Conservation (phyloP, 345 rosid species). For the Carallia pectinifolia region DNA sequence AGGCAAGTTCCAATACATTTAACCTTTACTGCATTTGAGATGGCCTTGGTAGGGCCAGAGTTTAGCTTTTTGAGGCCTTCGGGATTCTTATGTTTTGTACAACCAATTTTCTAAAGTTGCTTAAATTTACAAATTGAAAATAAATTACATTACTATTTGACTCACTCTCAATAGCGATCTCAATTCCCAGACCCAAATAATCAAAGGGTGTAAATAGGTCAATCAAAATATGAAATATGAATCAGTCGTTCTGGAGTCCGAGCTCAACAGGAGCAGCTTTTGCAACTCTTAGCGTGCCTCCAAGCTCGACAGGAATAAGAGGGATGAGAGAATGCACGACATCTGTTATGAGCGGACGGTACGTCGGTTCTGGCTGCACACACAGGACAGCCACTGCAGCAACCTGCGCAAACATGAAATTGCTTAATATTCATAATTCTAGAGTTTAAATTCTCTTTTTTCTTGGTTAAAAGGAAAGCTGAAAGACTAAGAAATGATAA, state of each 20-base stretch:
- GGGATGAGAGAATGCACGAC: slow-evolving; percentile 90
- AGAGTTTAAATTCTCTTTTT: too few species aligned
- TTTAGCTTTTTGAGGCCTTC: neutral
- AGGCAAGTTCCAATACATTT: neutral
- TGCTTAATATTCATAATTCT: too few species aligned
- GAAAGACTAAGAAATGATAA: too few species aligned
- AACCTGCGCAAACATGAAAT: slow-evolving; percentile 46
- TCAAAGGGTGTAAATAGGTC: neutral
- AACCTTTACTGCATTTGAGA: too few species aligned
- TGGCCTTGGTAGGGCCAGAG: too few species aligned
- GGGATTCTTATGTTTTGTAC: slow-evolving; percentile 1
- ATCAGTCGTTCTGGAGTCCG: slow-evolving; percentile 1
- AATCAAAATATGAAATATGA: neutral
- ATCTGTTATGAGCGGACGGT: slow-evolving; percentile 84
- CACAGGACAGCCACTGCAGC: slow-evolving; percentile 95
- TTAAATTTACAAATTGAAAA: slow-evolving; percentile 30
- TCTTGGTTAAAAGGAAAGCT: too few species aligned
- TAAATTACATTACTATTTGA: neutral
- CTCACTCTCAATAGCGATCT: neutral
- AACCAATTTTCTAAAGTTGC: neutral
- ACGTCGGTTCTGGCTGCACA: slow-evolving; percentile 90
- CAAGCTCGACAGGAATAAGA: slow-evolving; percentile 72
- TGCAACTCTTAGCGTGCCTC: slow-evolving; percentile 68
- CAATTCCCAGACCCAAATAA: neutral
- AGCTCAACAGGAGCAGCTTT: slow-evolving; percentile 17